Evolutionary conservation across 1,139 yeast species (phyloP), one percentile per base, ranked within the genome.

Genomic region (Zygoascus sp.): DNA sequence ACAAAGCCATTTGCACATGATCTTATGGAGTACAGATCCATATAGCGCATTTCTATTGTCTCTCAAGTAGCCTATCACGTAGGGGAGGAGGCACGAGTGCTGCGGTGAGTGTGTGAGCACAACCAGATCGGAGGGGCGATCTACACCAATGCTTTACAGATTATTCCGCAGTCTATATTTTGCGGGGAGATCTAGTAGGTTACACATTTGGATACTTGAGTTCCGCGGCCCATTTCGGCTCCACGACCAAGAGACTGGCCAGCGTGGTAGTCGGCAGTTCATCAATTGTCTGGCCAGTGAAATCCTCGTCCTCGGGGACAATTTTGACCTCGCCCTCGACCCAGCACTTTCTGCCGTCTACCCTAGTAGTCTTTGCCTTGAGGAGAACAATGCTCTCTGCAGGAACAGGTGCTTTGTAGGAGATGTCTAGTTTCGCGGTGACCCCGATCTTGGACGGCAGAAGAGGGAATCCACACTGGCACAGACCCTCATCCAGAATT

Each of bases 381-480:
- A 92, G 68, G 25, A 86, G 72, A 8, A 89, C 77, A 4, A 83
- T 77, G 16, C 83, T 73, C 50, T 79, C 76, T 0, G 92, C 84
- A 1, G 80, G 79, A 1, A 77, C 72, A 52, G 87, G 94, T 27
- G 77, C 74, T 42, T 72, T 60, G 63, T 86, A 92, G 51, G 84
- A 74, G 15, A 92, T 73, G 13, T 76, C 69, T 39, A 92, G 69
- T 43, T 75, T 75, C 0, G 96, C 98, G 1, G 98, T 92, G 16
- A 92, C 96, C n/a, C 97, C 97, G 46, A 83, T 74, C 48, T 80
- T 77, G 47, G 82, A 79, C 1, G 98, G 97, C n/a, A 92, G 70
- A 27, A 75, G 68, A 5, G 90, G 81, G 61, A 89, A 92, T 16
- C 96, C 97, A 60, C 96, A 86, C 40, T 81, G 75, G 58, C 96